Evolutionary conservation across 306 rosid genomes (phyloP), one percentile per base, ranked within the genome.

Genomic region (Potentilla sterilis): DNA sequence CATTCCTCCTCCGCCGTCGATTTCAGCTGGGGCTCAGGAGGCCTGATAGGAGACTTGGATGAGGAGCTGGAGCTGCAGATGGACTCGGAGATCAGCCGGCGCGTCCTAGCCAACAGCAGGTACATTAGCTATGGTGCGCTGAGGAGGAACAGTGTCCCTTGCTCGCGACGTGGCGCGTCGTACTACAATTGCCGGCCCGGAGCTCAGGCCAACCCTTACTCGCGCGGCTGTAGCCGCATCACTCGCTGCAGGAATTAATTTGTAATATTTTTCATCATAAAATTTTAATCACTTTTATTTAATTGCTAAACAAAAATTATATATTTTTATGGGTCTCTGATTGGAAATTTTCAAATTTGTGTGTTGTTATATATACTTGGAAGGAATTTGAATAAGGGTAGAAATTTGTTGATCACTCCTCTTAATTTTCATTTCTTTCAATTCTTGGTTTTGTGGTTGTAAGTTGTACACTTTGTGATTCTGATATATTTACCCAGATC

Each of bases 61-160:
- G 91, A 65, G 13, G 95, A 78, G 8, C 32, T 73, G 44, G 97
- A 93, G 91, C 78, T 89, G 76, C 82, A 79, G 76, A 88, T 93
- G 97, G 96, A 91, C 63, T 91, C 98, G 46, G 98, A 94, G 86
- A 86, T 67, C 83, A 85, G 66, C 87, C 88, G 97, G 82, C 98
- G 98, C 82, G 89, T 89, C 72, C 74, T 93, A 75, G 98, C 98
- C 0, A 72, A 74, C 7, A 78, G 10, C 21, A 81, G 77, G 70
- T 93, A 93, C 84, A 91, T 93, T 22, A 91, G 98, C 94, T 93
- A 93, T 75, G 98, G 96, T 72, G 98, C 98, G 79, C 88, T 93
- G 76, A 86, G 89, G 89, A 88, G 92, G 88, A 93, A 91, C 94
- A 84, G 83, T 61, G 94, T 93, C 4, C 98, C 98, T 16, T 93